phyloP scores from a whole-genome alignment of 495 filamentous ascomycete species.

The Neurospora sp. region DNA sequence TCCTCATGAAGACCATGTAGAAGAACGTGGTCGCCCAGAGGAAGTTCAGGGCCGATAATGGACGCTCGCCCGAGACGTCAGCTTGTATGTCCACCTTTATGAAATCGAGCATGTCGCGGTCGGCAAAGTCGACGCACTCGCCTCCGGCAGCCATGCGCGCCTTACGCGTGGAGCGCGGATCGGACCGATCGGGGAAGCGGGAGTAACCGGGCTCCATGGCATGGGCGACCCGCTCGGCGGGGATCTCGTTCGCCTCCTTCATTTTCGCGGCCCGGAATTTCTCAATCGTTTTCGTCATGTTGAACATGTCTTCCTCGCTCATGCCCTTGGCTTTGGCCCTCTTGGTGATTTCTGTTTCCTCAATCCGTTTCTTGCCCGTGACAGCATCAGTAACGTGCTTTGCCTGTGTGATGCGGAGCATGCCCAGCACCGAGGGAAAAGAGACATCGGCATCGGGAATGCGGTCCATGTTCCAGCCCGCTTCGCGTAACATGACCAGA shows the following conservation, averaged over 20 bases:
- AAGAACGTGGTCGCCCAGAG: too few species aligned
- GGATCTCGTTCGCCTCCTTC: background rate
- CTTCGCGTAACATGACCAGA: slow-evolving; percentile 15
- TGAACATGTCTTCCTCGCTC: slow-evolving; percentile 6
- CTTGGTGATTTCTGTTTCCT: slow-evolving; percentile 23
- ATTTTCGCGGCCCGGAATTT: background rate
- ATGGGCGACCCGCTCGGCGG: background rate
- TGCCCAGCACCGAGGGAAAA: slow-evolving; percentile 8
- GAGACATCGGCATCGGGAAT: slow-evolving; percentile 25
- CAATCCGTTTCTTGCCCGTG: slow-evolving; percentile 17
- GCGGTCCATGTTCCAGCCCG: slow-evolving; percentile 22
- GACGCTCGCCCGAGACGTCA: slow-evolving; percentile 17
- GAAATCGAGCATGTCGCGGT: slow-evolving; percentile 12
- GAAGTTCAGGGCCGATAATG: too few species aligned
- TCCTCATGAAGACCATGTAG: too few species aligned
- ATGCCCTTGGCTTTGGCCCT: slow-evolving; percentile 13
- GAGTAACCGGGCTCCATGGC: background rate
- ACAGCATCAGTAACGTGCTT: slow-evolving; percentile 18
- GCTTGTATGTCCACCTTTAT: slow-evolving; percentile 15
- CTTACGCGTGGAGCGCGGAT: background rate
- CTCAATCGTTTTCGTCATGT: background rate
- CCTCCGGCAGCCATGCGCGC: background rate
- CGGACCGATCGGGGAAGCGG: background rate
- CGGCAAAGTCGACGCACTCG: background rate
- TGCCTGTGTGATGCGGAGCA: slow-evolving; percentile 17